A percentile compares a stretch with the other conserved stretches of the same genome.
Conservation (phyloP, 768 basidiomycete species). For the Tricholoma saponaceum region DNA sequence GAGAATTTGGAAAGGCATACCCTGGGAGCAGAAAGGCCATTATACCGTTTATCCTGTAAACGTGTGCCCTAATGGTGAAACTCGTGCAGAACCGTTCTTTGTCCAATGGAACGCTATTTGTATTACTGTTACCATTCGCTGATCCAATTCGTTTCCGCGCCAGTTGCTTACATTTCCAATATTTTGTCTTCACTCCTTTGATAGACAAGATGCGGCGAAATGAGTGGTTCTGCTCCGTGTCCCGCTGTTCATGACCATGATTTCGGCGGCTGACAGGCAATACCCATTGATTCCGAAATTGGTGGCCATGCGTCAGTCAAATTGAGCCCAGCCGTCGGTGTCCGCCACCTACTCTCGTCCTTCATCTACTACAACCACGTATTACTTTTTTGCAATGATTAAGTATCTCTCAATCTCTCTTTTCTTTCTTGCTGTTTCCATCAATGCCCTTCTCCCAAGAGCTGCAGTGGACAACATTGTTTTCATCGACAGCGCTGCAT, state of each 20-base stretch:
- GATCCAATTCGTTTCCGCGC: not conserved
- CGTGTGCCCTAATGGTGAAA: not conserved
- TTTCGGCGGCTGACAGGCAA: not conserved
- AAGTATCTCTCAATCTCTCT: not conserved
- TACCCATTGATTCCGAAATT: too few relatives aligned
- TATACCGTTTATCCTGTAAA: constrained; percentile 66
- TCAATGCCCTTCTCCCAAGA: constrained; percentile 12
- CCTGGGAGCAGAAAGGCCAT: constrained; percentile 72
- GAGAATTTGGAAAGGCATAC: constrained; percentile 89
- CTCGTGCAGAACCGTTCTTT: not conserved
- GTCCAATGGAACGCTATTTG: not conserved
- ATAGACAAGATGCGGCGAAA: too few relatives aligned
- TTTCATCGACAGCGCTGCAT: constrained; percentile 37
- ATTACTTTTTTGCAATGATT: not conserved
- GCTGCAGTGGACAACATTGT: constrained; percentile 47
- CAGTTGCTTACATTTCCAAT: not conserved
- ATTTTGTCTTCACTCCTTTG: not conserved
- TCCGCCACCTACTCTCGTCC: not conserved
- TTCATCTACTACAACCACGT: not conserved
- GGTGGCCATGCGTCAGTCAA: too few relatives aligned
- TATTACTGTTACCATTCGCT: not conserved
- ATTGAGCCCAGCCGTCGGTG: too few relatives aligned
- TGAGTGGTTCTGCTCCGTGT: too few relatives aligned
- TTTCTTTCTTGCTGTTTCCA: not conserved
- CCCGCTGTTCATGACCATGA: too few relatives aligned